Conservation (phyloP, 139 green algal genomes). For the Micractinium conductrix region DNA sequence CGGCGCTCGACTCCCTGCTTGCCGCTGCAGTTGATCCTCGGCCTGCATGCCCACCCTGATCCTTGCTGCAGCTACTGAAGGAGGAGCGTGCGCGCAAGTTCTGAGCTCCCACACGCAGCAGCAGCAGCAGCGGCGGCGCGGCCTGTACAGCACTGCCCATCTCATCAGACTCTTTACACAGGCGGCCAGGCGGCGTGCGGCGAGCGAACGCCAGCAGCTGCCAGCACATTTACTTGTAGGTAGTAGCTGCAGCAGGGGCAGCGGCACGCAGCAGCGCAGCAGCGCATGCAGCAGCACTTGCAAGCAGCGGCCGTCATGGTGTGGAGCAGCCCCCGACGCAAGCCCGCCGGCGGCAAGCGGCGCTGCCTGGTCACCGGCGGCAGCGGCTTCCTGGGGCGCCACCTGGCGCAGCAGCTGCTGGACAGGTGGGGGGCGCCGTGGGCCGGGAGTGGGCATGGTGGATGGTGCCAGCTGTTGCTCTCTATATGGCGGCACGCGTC, state of each 20-base stretch:
- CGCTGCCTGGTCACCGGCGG: constrained; percentile 81
- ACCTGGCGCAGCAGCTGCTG: constrained; percentile 80
- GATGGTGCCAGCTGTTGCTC: too few species aligned
- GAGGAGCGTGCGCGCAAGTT: constrained; percentile 27
- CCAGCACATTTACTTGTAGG: neutral
- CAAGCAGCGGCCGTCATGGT: neutral
- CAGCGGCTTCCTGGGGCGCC: constrained; percentile 83
- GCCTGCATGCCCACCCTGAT: neutral
- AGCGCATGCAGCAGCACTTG: neutral
- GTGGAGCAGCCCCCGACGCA: neutral
- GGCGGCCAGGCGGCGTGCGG: too few species aligned
- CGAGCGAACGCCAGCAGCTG: neutral
- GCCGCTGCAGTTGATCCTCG: too few species aligned
- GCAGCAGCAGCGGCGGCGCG: neutral
- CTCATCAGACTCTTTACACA: too few species aligned
- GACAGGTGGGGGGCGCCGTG: too few species aligned
- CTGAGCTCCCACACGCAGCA: neutral
- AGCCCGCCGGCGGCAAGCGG: constrained; percentile 7
- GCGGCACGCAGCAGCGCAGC: neutral
- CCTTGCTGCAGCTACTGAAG: constrained; percentile 22
- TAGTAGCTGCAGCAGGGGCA: neutral
- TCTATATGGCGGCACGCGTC: too few species aligned
- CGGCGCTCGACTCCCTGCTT: neutral
- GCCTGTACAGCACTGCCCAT: neutral
- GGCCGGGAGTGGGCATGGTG: too few species aligned